Evolutionary conservation across 495 filamentous ascomycete species (phyloP), one percentile per base, ranked within the genome.

Genomic region (Penicillium lagena): DNA sequence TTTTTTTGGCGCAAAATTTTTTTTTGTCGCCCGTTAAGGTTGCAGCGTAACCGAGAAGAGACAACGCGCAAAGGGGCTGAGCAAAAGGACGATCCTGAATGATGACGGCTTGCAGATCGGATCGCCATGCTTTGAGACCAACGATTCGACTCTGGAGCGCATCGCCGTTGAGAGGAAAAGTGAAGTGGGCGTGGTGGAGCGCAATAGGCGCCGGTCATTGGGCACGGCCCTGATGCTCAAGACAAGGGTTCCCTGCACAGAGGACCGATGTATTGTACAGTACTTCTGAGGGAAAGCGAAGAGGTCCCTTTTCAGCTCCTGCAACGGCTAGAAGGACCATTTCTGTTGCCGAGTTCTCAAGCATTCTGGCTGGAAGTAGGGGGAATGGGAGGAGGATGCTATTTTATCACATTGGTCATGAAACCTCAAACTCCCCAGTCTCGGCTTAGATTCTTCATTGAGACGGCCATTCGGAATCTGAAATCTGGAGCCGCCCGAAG

Each of bases 61-160:
- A 34, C 46, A 54, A 45, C 38, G 50, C 50, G 40, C 48, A 22
- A 38, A 42, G 54, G 46, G 50, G 46, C 45, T 54, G 43, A 40
- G 43, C 48, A 42, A 42, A 45, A 47, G 38, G 56, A 45, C 50
- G 58, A 60, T 60, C 58, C 51, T 42, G 37, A 50, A n/a, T 14
- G 22, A 39, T 58, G 58, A 62, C 52, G 55, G 57, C 50, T 51
- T 67, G 65, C 63, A 62, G 63, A 65, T 68, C 63, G 12, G 65
- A 67, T 67, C 59, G 65, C 54, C 63, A 51, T 46, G 47, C 51
- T 35, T 58, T 62, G 55, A 64, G 56, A 64, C 56, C 22, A 22
- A 62, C 31, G 31, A 40, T 58, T 58, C 51, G 46, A 56, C 40
- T 56, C 49, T 34, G 46, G 51, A 58, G 43, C 50, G 49, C 49